These are phyloP conservation scores for Chalaropsis ovoidea DNA, from an alignment of 2,329 filamentous ascomycete genomes.

Conservation along the genomic window DNA sequence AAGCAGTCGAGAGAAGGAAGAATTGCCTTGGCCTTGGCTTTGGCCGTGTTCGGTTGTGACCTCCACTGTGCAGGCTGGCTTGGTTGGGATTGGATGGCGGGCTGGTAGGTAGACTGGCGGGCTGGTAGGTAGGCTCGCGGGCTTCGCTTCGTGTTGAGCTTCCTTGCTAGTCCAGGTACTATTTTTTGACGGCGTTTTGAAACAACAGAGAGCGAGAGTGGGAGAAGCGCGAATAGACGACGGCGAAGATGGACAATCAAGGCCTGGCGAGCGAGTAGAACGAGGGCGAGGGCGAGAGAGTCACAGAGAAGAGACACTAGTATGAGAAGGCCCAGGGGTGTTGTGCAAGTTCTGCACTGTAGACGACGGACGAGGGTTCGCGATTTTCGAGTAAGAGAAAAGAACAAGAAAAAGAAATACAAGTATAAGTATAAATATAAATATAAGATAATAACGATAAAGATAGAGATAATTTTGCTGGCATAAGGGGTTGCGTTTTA, in stretches of 20 bases:
- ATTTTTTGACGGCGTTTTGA: constrained; percentile 11
- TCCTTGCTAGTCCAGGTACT: background rate
- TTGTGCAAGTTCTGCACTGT: background rate
- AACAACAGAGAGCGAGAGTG: constrained; percentile 7
- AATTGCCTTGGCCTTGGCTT: constrained; percentile 16
- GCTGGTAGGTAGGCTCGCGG: background rate
- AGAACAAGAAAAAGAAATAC: background rate
- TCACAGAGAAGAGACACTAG: background rate
- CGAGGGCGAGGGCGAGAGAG: background rate
- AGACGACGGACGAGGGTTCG: background rate
- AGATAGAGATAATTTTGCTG: background rate
- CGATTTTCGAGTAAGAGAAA: background rate
- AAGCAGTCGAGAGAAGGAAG: constrained; percentile 21
- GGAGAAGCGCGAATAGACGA: background rate
- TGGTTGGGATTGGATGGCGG: background rate
- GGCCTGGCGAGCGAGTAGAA: background rate
- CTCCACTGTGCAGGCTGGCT: constrained; percentile 21
- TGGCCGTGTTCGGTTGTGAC: constrained; percentile 18
- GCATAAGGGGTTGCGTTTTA: too few species aligned
- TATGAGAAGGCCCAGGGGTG: background rate
- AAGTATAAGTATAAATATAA: background rate
- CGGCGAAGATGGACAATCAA: background rate
- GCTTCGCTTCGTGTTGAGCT: constrained; percentile 13
- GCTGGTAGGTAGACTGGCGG: background rate
- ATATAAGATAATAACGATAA: too few species aligned